phyloP scores from a whole-genome alignment of 495 filamentous ascomycete genomes.

The Letharia columbiana region DNA sequence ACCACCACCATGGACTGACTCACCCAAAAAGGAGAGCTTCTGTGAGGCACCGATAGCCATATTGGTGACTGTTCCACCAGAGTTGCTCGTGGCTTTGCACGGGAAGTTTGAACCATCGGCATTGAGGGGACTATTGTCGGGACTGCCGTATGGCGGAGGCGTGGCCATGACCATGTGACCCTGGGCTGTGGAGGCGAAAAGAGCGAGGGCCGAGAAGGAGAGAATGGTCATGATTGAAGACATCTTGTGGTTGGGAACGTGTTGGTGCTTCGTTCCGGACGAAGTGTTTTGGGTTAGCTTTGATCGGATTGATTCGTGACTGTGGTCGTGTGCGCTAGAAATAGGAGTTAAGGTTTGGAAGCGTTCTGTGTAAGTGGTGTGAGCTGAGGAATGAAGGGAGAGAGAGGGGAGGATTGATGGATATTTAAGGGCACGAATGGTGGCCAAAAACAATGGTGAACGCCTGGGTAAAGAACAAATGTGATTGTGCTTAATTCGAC shows the following conservation, averaged over 20 bases:
- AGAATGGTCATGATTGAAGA: slow-evolving; percentile 26
- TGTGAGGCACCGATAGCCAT: slow-evolving; percentile 14
- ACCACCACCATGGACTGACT: slow-evolving; percentile 26
- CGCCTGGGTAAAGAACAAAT: not conserved
- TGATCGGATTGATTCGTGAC: not conserved
- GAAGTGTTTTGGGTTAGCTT: not conserved
- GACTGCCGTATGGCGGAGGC: slow-evolving; percentile 56
- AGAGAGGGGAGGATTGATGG: not conserved
- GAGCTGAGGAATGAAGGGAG: not conserved
- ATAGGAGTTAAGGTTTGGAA: slow-evolving; percentile 8
- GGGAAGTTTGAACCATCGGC: slow-evolving; percentile 62
- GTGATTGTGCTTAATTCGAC: not conserved
- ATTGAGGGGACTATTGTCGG: slow-evolving; percentile 54
- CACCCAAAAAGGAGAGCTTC: slow-evolving; percentile 22
- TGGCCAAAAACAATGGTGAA: not conserved
- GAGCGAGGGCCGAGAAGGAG: slow-evolving; percentile 39
- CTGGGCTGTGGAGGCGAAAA: slow-evolving; percentile 39
- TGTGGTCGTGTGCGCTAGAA: not conserved
- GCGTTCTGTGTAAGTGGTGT: not conserved
- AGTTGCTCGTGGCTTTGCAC: slow-evolving; percentile 46
- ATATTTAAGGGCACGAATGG: not conserved
- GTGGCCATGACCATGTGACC: slow-evolving; percentile 65
- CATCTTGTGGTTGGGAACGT: slow-evolving; percentile 10
- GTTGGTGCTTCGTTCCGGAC: slow-evolving; percentile 18
- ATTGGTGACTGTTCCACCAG: slow-evolving; percentile 6